Base-by-base conservation (phyloP, 2,329 filamentous ascomycete genomes). In the Epichloe aotearoae region DNA sequence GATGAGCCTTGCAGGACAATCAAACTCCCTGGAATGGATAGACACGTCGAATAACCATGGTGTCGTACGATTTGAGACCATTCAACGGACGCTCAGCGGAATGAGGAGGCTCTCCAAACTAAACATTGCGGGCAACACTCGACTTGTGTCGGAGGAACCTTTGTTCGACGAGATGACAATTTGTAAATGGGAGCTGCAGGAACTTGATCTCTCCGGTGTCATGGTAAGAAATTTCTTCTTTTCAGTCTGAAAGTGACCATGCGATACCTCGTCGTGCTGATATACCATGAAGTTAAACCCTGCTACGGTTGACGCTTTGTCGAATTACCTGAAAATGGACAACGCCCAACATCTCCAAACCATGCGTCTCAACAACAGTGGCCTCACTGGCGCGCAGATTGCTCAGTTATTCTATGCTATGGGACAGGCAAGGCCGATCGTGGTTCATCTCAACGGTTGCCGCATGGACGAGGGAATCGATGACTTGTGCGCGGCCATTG, bases 41-140 rank as follows among this genome's bases (percentile, higher is more conserved):
- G 71, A 79, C 49, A 70, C 75, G 1, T 78, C 76, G 4, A 68
- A 73, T 37, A 80, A 80, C 51, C 66, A 70, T 20, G 74, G 76
- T 12, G 69, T 71, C 5, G 67, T 77, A 26, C 71, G 73, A 3
- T 72, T 73, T n/a, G 64, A 68, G n/a, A 61, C 70, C 38, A 62
- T 77, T 1, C 66, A 71, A 7, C 60, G 67, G 17, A 68, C 74
- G 3, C 63, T 78, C 6, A 62, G 64, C 14, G 67, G 71, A 33
- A 65, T 76, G 19, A 61, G 57, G 7, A 66, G 66, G n/a, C 61
- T 80, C 42, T 69, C 65, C 38, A 69, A 68, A 53, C 62, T 80
- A 30, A 75, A 74, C 44, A 69, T 80, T 34, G 68, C 73, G 3
- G 73, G 74, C 45, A 73, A 73, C 38, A 69, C 78, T 15, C 72